A percentile compares a stretch with the other conserved stretches of the same genome.
These are phyloP conservation scores for Pseudogymnoascus sp. DNA, from an alignment of 2,329 filamentous ascomycete species.

Conservation along the genomic window DNA sequence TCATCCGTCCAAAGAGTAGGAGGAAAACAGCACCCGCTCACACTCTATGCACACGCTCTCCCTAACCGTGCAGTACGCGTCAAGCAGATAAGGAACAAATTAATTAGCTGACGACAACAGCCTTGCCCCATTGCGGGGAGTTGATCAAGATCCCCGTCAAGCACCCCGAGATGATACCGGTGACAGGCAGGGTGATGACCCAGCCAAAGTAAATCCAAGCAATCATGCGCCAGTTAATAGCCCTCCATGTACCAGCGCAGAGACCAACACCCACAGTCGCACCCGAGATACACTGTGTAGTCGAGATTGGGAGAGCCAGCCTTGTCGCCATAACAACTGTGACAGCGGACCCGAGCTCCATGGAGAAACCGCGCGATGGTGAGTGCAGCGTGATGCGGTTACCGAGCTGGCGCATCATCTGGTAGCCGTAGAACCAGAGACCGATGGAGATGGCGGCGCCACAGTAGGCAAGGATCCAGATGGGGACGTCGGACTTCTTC, in stretches of 20 bases:
- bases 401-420: constrained; percentile 55
- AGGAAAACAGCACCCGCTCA: background rate
- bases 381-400: constrained; percentile 57
- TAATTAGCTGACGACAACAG: background rate
- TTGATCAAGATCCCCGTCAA: constrained; percentile 56
- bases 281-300: constrained; percentile 21
- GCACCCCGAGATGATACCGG: constrained; percentile 49
- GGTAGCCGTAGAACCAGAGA: constrained; percentile 50
- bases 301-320: constrained; percentile 53
- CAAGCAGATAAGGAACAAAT: background rate
- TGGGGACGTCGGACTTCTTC: constrained; percentile 37
- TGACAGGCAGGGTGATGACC: constrained; percentile 50
- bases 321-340: constrained; percentile 57
- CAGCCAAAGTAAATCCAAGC: constrained; percentile 51
- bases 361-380: constrained; percentile 48
- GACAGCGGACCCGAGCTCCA: constrained; percentile 52
- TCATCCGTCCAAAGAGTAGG: background rate
- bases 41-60: background rate
- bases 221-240: constrained; percentile 56
- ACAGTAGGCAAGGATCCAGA: constrained; percentile 46
- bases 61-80: background rate
- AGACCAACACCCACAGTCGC: background rate
- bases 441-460: constrained; percentile 37
- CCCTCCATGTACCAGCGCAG: constrained; percentile 17
- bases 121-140: constrained; percentile 40